Percentiles rank a stretch among this genome's conserved stretches.
Evolutionary conservation across 2,329 filamentous ascomycete species (phyloP).

Genomic region (Sphaerulina vaccinii): DNA sequence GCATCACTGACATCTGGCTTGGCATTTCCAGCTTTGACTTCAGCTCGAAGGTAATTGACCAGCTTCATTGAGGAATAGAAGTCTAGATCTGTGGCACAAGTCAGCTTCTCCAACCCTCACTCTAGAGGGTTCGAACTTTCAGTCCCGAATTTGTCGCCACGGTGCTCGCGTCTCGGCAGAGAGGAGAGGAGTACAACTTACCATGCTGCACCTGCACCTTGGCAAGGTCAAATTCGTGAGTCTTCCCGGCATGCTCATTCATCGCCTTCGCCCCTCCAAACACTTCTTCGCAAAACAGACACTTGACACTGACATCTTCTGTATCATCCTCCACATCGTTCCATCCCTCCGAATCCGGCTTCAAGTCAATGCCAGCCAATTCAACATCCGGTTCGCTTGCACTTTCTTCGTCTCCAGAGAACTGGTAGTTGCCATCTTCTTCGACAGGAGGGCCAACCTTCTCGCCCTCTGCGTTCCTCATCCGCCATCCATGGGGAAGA

Average conservation of each 20-base stretch:
- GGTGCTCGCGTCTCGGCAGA: background rate
- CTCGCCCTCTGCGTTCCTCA: constrained; percentile 27
- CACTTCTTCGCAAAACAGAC: constrained; percentile 42
- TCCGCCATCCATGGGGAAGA: constrained; percentile 29
- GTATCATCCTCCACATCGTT: constrained; percentile 46
- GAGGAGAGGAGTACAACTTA: constrained; percentile 30
- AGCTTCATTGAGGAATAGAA: constrained; percentile 48
- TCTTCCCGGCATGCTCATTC: constrained; percentile 40
- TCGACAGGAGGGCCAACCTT: constrained; percentile 26
- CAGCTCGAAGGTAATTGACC: constrained; percentile 51
- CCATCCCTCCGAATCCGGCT: constrained; percentile 44
- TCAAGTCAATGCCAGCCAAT: constrained; percentile 29
- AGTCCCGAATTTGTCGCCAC: background rate
- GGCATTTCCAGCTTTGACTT: constrained; percentile 40
- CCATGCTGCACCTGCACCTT: constrained; percentile 37
- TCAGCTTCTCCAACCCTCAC: background rate
- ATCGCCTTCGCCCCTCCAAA: constrained; percentile 37
- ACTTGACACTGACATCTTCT: constrained; percentile 40
- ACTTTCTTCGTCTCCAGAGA: constrained; percentile 24
- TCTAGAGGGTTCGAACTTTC: background rate
- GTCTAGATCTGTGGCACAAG: constrained; percentile 39
- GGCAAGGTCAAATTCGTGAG: constrained; percentile 44
- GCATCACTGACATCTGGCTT: constrained; percentile 59
- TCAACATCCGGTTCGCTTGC: constrained; percentile 22
- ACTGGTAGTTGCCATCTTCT: constrained; percentile 21